Evolutionary conservation across 148 eudicot species (phyloP).

Genomic region (Rhododendron henanense): DNA sequence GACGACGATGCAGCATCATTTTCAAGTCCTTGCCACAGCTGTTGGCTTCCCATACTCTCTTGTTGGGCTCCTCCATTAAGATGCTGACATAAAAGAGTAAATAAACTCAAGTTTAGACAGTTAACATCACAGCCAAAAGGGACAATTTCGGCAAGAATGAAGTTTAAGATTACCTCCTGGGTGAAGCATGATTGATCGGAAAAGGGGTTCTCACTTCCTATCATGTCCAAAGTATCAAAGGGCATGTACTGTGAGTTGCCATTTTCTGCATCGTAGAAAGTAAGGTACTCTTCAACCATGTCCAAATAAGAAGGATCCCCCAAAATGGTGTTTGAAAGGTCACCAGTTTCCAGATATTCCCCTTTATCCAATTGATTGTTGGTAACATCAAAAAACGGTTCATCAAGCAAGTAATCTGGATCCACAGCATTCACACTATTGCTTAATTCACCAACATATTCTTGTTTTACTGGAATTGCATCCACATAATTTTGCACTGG

Average conservation of each 20-base stretch:
- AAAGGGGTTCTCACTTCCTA: constrained; percentile 25
- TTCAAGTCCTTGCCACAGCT: constrained; percentile 21
- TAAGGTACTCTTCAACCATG: constrained; percentile 45
- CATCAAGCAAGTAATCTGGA: constrained; percentile 45
- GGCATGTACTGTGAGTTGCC: constrained; percentile 34
- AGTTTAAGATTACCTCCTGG: constrained; percentile 42
- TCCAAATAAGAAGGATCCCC: constrained; percentile 40
- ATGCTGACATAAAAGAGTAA: constrained; percentile 28
- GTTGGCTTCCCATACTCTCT: constrained; percentile 26
- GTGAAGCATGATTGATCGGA: constrained; percentile 33
- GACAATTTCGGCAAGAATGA: not conserved
- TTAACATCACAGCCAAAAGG: not conserved
- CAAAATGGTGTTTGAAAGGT: constrained; percentile 41
- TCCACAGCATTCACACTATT: constrained; percentile 30
- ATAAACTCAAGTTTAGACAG: not conserved
- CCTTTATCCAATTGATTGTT: constrained; percentile 35
- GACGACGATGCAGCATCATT: constrained; percentile 45
- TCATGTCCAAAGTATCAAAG: constrained; percentile 35
- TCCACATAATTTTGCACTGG: constrained; percentile 33
- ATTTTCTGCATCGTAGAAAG: constrained; percentile 38
- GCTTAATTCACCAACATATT: constrained; percentile 48
- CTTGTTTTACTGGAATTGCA: constrained; percentile 42
- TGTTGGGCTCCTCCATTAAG: constrained; percentile 29
- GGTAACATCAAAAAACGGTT: constrained; percentile 38
- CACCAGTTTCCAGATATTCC: constrained; percentile 55